phyloP scores from a whole-genome alignment of 1,284 basidiomycete genomes.

The Laetiporus sulphureus region DNA sequence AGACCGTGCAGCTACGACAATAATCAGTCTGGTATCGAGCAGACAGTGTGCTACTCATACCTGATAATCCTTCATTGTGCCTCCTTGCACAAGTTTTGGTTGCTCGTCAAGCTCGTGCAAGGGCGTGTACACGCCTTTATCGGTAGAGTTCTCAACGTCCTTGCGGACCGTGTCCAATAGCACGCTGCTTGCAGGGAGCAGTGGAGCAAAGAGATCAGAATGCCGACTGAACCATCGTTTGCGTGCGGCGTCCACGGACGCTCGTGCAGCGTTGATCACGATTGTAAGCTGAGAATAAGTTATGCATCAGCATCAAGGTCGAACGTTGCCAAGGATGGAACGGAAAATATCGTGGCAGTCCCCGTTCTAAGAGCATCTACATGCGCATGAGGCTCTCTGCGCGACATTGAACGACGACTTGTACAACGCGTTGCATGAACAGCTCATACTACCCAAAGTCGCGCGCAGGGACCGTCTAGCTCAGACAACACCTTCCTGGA shows the following conservation, averaged over 20 bases:
- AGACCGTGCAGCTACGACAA: slow-evolving; percentile 47
- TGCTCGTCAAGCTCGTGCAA: slow-evolving; percentile 35
- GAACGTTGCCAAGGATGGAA: no score
- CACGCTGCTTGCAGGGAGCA: slow-evolving; percentile 12
- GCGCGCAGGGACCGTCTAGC: no score
- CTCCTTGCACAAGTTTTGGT: slow-evolving; percentile 37
- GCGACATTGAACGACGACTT: no score
- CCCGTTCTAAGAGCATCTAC: no score
- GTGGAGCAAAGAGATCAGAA: slow-evolving; percentile 15
- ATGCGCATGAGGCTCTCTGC: no score
- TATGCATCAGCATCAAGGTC: no score
- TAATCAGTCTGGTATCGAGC: neutral
- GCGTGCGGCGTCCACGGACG: slow-evolving; percentile 6
- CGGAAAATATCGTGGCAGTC: no score
- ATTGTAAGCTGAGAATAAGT: slow-evolving; percentile 12
- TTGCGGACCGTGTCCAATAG: slow-evolving; percentile 13
- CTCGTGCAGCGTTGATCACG: slow-evolving; percentile 13
- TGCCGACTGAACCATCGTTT: slow-evolving; percentile 13
- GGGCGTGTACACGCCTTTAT: slow-evolving; percentile 25
- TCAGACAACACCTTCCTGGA: no score
- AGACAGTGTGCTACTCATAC: slow-evolving; percentile 21
- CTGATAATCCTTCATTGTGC: slow-evolving; percentile 55
- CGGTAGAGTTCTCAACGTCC: slow-evolving; percentile 8
- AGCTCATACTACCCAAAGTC: no score
- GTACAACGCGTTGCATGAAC: no score